Evolutionary conservation across 73 alveolate species (phyloP).

Genomic region (Tetrahymena malaccensis): DNA sequence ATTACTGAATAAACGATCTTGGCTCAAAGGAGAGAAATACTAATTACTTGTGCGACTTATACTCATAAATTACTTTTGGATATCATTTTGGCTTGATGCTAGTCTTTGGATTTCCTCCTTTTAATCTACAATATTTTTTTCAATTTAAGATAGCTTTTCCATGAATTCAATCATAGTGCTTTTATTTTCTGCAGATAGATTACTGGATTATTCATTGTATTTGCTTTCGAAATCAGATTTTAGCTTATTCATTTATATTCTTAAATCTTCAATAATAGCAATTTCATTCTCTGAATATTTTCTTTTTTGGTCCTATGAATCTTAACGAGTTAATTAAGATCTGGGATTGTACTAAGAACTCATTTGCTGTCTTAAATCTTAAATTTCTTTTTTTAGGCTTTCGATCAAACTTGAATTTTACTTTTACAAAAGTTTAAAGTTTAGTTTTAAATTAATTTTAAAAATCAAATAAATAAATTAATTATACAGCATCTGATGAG

Average conservation of each 20-base stretch:
- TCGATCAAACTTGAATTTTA: not conserved
- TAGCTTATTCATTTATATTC: not conserved
- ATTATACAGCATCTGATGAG: not conserved
- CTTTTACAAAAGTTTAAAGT: not conserved
- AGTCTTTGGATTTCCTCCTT: not conserved
- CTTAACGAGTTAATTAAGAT: not conserved
- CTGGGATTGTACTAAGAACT: not conserved
- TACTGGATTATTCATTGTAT: not conserved
- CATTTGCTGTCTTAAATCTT: not conserved
- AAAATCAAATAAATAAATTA: not conserved
- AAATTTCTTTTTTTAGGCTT: not conserved
- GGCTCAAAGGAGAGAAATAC: not conserved
- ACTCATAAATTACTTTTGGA: not conserved
- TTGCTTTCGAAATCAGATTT: not conserved
- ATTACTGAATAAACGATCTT: not conserved
- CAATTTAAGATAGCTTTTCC: not conserved
- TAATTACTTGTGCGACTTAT: not conserved
- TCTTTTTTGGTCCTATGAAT: not conserved
- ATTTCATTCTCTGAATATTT: not conserved
- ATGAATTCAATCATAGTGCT: not conserved
- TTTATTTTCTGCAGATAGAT: not conserved
- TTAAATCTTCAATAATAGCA: not conserved
- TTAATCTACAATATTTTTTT: not conserved
- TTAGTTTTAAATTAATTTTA: too few relatives aligned
- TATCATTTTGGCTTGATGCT: not conserved